Percentiles rank a stretch among this genome's conserved stretches.
These are phyloP conservation scores for Trypanosoma mega DNA, from an alignment of 208 protist genomes.

Conservation along the genomic window DNA sequence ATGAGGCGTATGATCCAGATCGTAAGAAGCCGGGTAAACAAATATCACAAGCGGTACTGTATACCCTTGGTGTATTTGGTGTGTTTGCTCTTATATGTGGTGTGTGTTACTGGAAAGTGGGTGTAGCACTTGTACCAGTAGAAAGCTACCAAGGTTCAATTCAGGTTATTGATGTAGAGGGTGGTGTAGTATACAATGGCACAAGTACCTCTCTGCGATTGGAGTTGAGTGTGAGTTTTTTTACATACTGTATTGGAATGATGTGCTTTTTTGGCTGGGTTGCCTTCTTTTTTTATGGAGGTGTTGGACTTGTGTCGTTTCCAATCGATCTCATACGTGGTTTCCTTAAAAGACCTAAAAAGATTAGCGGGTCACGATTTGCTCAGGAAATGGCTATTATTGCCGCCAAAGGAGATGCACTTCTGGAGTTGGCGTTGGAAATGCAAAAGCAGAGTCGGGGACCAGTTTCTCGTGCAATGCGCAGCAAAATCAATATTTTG, in stretches of 20 bases:
- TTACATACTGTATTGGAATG: constrained; percentile 83
- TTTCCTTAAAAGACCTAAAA: constrained; percentile 54
- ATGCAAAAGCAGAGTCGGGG: constrained; percentile 8
- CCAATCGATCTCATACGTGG: constrained; percentile 85
- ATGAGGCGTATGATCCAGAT: constrained; percentile 91
- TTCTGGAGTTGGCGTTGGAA: constrained; percentile 33
- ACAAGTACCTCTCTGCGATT: constrained; percentile 24
- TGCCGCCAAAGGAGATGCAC: constrained; percentile 32
- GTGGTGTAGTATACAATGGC: constrained; percentile 17
- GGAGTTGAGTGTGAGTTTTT: constrained; percentile 53
- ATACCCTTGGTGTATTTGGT: constrained; percentile 41
- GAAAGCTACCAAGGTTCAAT: constrained; percentile 34
- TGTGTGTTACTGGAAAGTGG: constrained; percentile 55
- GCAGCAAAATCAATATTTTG: constrained; percentile 31
- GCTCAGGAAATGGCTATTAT: constrained; percentile 59
- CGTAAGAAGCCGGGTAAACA: constrained; percentile 52
- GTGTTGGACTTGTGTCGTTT: constrained; percentile 89
- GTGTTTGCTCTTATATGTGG: constrained; percentile 58
- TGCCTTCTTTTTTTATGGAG: constrained; percentile 92
- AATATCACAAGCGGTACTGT: constrained; percentile 30
- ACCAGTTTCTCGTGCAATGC: constrained; percentile 2
- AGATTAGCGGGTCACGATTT: constrained; percentile 53
- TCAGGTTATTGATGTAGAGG: constrained; percentile 29
- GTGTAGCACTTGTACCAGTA: constrained; percentile 42
- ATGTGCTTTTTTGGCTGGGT: constrained; percentile 87